phyloP scores from a whole-genome alignment of 2,329 filamentous ascomycete genomes.

The Eurotiales sp. region DNA sequence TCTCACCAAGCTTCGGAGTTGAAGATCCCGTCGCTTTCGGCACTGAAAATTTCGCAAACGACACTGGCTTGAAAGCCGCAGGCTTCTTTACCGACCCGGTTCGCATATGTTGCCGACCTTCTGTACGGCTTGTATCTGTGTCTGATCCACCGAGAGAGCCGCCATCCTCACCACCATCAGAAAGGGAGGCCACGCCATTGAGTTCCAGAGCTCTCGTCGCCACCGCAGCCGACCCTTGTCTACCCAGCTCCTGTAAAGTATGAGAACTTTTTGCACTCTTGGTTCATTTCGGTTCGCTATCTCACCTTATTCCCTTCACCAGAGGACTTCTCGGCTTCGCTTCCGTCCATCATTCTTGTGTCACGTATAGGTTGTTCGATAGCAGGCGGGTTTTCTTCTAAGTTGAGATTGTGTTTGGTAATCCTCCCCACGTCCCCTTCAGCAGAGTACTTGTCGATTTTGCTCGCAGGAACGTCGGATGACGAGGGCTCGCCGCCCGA shows the following conservation, averaged over 20 bases:
- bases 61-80: constrained; percentile 61
- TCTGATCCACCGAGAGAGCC: constrained; percentile 53
- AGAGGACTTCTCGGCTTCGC: constrained; percentile 23
- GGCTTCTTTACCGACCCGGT: constrained; percentile 58
- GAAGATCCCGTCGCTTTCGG: constrained; percentile 58
- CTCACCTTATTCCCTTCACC: constrained; percentile 30
- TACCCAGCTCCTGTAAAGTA: constrained; percentile 12
- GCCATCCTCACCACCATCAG: constrained; percentile 37
- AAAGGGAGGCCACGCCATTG: constrained; percentile 35
- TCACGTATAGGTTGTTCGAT: constrained; percentile 23
- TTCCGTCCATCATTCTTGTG: constrained; percentile 21
- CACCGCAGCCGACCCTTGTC: constrained; percentile 28
- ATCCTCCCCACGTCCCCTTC: constrained; percentile 45
- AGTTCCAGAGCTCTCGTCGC: constrained; percentile 35
- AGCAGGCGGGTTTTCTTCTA: constrained; percentile 24
- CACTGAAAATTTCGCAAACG: constrained; percentile 63
- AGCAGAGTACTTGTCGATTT: constrained; percentile 52
- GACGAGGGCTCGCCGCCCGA: constrained; percentile 61
- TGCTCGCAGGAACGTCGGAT: constrained; percentile 64
- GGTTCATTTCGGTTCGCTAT: constrained; percentile 10
- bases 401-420: constrained; percentile 37
- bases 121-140: constrained; percentile 59
- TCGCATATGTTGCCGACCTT: constrained; percentile 43
- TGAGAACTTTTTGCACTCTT: constrained; percentile 9
- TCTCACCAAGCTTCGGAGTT: constrained; percentile 52